Evolutionary conservation across 306 rosid species (phyloP), one percentile per base, ranked within the genome.

Genomic region (Hippophae gyantsensis): DNA sequence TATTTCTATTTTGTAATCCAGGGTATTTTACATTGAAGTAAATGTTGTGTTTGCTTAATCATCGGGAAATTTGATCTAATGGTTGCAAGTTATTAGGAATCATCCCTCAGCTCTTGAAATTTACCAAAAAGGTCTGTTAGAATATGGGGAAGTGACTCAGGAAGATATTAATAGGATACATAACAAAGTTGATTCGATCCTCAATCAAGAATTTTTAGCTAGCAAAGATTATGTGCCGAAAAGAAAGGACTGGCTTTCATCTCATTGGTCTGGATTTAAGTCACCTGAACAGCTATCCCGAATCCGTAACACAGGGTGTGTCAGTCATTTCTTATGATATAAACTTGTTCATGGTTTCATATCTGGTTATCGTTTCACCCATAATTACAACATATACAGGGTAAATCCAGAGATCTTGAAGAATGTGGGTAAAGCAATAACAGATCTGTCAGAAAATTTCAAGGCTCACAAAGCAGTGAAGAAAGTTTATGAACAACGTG

Each of bases 261-360:
- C 98, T 11, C 86, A 92, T 76, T 92, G 98, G 98, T 51, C 82
- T 51, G 99, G 99, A 47, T 88, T 83, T 75, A 92, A 92, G 86
- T 80, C 99, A 55, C 99, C 99, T 14, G 96, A 88, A 72, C 99
- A 92, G 72, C 48, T 85, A 81, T 92, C 99, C 53, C 92, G 99
- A 43, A 64, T 92, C 70, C 79, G 89, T 44, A 92, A 92, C 68
- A 88, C 99, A 54, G 99, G 96, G 98, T 92, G 80, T 61, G 73
- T 7, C 42, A 43, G 57, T 65, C 43, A 68, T 68, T 49, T 27
- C 38, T 27, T 2, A 27, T 27, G 38, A 27, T 62, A 13, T 49
- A 9, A 18, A 61, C 43, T 11, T 60, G n/a, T 3, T 26, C 42
- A 58, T 23, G 57, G 26, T 59, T 46, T 7, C 9, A 14, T 53